These are phyloP conservation scores for Suhomyces sp. DNA, from an alignment of 805 yeast genomes.

Conservation along the genomic window DNA sequence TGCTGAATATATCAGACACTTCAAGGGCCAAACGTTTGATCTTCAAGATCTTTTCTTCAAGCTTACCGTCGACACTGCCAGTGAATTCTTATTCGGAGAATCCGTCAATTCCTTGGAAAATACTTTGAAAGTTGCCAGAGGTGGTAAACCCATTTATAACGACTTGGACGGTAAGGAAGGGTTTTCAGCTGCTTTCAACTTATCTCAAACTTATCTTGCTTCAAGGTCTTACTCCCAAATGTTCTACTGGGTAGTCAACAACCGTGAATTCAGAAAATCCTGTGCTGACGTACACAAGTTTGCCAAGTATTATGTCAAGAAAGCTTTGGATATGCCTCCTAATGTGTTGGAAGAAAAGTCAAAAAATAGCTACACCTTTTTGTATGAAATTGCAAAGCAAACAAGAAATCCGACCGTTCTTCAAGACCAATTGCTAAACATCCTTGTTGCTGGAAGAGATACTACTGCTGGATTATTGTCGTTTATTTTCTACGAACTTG, in stretches of 20 bases:
- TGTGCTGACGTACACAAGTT: slow-evolving; percentile 32
- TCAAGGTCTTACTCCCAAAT: slow-evolving; percentile 32
- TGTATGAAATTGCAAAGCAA: slow-evolving; percentile 28
- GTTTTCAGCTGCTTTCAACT: slow-evolving; percentile 37
- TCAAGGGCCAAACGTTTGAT: slow-evolving; percentile 28
- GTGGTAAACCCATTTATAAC: slow-evolving; percentile 7
- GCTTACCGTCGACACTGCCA: slow-evolving; percentile 40
- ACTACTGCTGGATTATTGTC: slow-evolving; percentile 31
- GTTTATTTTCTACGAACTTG: slow-evolving; percentile 23
- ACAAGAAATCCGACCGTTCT: slow-evolving; percentile 24
- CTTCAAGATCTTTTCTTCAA: slow-evolving; percentile 33
- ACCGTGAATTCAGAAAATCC: slow-evolving; percentile 28
- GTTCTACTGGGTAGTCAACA: slow-evolving; percentile 20
- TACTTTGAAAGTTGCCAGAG: slow-evolving; percentile 22
- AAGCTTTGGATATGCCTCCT: slow-evolving; percentile 13
- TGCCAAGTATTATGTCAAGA: slow-evolving; percentile 18
- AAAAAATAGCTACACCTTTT: slow-evolving; percentile 23
- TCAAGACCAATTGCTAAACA: slow-evolving; percentile 28
- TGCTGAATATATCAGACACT: slow-evolving; percentile 13
- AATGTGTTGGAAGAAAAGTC: slow-evolving; percentile 17
- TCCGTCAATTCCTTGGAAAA: slow-evolving; percentile 29
- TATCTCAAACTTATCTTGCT: slow-evolving; percentile 33
- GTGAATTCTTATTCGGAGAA: slow-evolving; percentile 44
- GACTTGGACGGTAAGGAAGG: slow-evolving; percentile 15
- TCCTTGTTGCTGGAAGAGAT: slow-evolving; percentile 31